A percentile compares a stretch with the other conserved stretches of the same genome.
phyloP scores from a whole-genome alignment of 495 filamentous ascomycete species.

The Hypoxylon trugodes region DNA sequence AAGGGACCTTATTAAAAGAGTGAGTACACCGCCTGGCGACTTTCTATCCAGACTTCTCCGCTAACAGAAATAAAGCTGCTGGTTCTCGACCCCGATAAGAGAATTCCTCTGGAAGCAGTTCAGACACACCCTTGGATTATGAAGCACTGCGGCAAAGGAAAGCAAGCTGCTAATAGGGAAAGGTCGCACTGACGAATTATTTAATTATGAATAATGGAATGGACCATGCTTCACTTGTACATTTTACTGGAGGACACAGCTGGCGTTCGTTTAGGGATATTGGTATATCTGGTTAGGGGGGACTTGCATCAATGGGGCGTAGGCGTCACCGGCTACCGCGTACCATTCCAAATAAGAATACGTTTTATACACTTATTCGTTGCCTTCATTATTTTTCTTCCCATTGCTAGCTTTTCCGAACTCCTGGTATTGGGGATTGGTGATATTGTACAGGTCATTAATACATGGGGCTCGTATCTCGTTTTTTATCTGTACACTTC shows the following conservation, averaged over 20 bases:
- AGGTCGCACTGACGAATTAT: conserved; percentile 40
- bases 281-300: conserved; percentile 25
- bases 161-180: conserved; percentile 64
- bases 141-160: conserved; percentile 90
- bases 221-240: conserved; percentile 34
- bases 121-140: conserved; percentile 95
- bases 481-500: conserved; percentile 84
- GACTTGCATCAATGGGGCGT: conserved; percentile 29
- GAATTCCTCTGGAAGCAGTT: conserved; percentile 88
- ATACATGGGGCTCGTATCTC: conserved; percentile 23
- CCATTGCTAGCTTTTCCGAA: conserved; percentile 7
- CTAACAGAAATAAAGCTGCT: conserved; percentile 70
- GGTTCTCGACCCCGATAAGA: conserved; percentile 92
- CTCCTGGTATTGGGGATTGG: not conserved
- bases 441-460: conserved; percentile 25
- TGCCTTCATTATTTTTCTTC: not conserved
- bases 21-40: conserved; percentile 49
- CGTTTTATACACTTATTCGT: not conserved
- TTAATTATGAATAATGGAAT: conserved; percentile 20
- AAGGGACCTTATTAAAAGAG: conserved; percentile 89
- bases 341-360: conserved; percentile 17
- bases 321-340: not conserved
- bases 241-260: conserved; percentile 9
- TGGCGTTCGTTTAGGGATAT: conserved; percentile 35
- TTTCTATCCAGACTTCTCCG: not conserved